These are phyloP conservation scores for Yarrowia sp. DNA, from an alignment of 805 yeast genomes.

Conservation along the genomic window DNA sequence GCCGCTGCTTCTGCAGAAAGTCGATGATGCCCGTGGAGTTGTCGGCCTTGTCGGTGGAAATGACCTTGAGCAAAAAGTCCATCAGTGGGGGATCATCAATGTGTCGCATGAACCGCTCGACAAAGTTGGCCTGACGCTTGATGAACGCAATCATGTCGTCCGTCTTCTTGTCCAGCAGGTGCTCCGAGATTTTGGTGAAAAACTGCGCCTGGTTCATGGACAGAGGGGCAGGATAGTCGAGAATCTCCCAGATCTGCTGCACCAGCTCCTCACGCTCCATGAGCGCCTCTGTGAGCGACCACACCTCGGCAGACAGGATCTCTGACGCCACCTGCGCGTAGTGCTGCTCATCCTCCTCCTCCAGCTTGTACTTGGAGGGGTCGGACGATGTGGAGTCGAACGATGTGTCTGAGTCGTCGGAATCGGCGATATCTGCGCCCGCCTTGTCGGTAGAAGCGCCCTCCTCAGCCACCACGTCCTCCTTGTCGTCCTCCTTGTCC, in stretches of 20 bases:
- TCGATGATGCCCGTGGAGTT: slow-evolving; percentile 84
- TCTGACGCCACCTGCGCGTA: slow-evolving; percentile 75
- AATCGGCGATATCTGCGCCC: background rate
- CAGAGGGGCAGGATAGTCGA: slow-evolving; percentile 65
- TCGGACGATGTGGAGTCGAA: slow-evolving; percentile 38
- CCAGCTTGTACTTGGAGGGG: slow-evolving; percentile 33
- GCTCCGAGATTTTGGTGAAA: slow-evolving; percentile 89
- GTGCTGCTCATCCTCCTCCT: slow-evolving; percentile 35
- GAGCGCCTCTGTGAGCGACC: slow-evolving; percentile 89
- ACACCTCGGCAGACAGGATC: slow-evolving; percentile 83
- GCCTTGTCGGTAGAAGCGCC: too few species aligned
- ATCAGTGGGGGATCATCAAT: slow-evolving; percentile 90
- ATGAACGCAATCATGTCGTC: slow-evolving; percentile 74
- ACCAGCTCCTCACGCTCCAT: slow-evolving; percentile 69
- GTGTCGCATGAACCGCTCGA: slow-evolving; percentile 76
- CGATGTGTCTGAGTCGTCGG: slow-evolving; percentile 28
- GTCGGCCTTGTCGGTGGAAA: slow-evolving; percentile 90
- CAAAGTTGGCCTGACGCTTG: slow-evolving; percentile 63
- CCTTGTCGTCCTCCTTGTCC: slow-evolving; percentile 27
- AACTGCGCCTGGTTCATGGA: slow-evolving; percentile 78
- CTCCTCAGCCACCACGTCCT: background rate
- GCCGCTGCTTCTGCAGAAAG: slow-evolving; percentile 63
- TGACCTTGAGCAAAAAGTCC: slow-evolving; percentile 86
- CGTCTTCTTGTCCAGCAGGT: slow-evolving; percentile 82
- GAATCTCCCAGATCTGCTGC: slow-evolving; percentile 71